These are phyloP conservation scores for Xylogone sp. DNA, from an alignment of 2,329 filamentous ascomycete species.

Conservation along the genomic window DNA sequence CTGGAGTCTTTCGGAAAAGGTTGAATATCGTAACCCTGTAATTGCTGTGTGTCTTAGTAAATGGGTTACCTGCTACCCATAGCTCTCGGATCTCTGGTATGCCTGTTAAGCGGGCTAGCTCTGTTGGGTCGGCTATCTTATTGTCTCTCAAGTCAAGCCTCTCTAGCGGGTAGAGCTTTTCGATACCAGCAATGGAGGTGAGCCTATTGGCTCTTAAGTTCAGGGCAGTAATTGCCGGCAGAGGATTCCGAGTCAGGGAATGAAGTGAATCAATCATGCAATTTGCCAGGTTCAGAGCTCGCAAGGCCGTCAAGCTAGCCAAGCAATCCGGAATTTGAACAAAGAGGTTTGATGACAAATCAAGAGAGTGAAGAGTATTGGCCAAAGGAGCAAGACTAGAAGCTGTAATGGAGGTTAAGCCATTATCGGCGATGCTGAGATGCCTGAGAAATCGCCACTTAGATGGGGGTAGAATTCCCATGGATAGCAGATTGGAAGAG, in stretches of 20 bases:
- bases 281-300: slow-evolving; percentile 88
- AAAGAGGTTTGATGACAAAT: slow-evolving; percentile 90
- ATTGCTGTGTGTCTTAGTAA: slow-evolving; percentile 78
- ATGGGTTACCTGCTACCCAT: slow-evolving; percentile 89
- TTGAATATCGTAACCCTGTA: slow-evolving; percentile 95
- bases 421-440: slow-evolving; percentile 87
- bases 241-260: slow-evolving; percentile 77
- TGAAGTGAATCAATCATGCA: slow-evolving; percentile 97
- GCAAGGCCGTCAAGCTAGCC: slow-evolving; percentile 78
- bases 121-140: slow-evolving; percentile 81
- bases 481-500: slow-evolving; percentile 70
- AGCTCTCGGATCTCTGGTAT: slow-evolving; percentile 91
- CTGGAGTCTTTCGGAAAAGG: slow-evolving; percentile 83
- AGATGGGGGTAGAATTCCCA: slow-evolving; percentile 70
- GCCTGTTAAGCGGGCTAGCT: slow-evolving; percentile 82
- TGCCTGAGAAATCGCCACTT: slow-evolving; percentile 97
- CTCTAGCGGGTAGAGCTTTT: slow-evolving; percentile 84
- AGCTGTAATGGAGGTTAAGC: slow-evolving; percentile 73
- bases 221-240: slow-evolving; percentile 89
- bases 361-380: slow-evolving; percentile 85
- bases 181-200: slow-evolving; percentile 81
- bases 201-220: slow-evolving; percentile 89
- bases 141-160: slow-evolving; percentile 91
- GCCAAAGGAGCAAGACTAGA: slow-evolving; percentile 76
- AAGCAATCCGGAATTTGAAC: slow-evolving; percentile 91